These are phyloP conservation scores for Puccinia hordei DNA, from an alignment of 1,284 basidiomycete genomes.

Conservation along the genomic window DNA sequence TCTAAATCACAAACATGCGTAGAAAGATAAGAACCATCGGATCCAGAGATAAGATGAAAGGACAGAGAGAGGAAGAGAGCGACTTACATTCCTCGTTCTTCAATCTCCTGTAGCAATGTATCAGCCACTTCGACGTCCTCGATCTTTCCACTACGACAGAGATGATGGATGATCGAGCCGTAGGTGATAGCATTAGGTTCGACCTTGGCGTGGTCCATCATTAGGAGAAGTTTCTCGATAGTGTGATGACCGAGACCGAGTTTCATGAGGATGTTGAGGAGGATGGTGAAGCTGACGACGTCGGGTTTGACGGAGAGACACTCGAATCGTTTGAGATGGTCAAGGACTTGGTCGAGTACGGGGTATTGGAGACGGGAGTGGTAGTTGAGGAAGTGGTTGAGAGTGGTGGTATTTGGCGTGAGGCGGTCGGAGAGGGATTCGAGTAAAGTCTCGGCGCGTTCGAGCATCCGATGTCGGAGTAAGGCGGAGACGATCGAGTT, in stretches of 20 bases:
- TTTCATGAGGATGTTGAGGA: constrained; percentile 41
- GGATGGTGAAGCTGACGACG: constrained; percentile 45
- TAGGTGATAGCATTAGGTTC: constrained; percentile 38
- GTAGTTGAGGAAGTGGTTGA: constrained; percentile 47
- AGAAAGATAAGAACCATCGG: neutral
- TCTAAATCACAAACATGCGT: neutral
- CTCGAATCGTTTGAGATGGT: constrained; percentile 40
- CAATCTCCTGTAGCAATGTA: constrained; percentile 37
- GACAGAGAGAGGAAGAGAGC: neutral
- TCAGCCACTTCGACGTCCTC: constrained; percentile 29
- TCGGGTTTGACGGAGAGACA: constrained; percentile 31
- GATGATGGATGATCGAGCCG: constrained; percentile 47
- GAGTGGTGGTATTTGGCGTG: constrained; percentile 22
- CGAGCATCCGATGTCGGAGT: constrained; percentile 23
- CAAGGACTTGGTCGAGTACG: neutral
- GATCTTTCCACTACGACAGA: constrained; percentile 29
- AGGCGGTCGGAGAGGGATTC: neutral
- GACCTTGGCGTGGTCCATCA: constrained; percentile 37
- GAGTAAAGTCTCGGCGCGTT: constrained; percentile 28
- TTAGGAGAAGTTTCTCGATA: constrained; percentile 13
- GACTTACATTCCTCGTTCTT: constrained; percentile 40
- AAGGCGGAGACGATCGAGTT: constrained; percentile 40
- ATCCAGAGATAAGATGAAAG: neutral
- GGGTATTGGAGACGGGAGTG: constrained; percentile 15
- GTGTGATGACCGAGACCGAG: constrained; percentile 6